phyloP scores from a whole-genome alignment of 306 rosid genomes.

The Prunus mume region DNA sequence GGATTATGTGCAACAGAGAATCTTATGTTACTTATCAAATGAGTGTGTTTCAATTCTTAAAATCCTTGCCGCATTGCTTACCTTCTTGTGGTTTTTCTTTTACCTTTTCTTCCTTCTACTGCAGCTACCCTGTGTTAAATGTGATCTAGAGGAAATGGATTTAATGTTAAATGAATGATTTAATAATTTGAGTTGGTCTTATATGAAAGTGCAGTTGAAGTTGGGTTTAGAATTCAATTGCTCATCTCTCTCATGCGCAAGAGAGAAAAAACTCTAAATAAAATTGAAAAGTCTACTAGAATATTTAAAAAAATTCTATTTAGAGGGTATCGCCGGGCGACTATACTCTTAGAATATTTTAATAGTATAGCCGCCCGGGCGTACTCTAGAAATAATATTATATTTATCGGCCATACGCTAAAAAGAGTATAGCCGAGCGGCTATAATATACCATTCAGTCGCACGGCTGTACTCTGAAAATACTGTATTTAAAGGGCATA shows the following conservation, averaged over 20 bases:
- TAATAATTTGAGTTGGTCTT: too few relatives aligned
- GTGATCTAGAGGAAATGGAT: conserved; percentile 58
- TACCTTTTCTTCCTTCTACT: conserved; percentile 28
- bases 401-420: too few relatives aligned
- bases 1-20: too few relatives aligned
- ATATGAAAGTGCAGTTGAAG: neutral
- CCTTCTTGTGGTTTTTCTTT: conserved; percentile 11
- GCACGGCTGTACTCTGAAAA: too few relatives aligned
- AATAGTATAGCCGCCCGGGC: fast-evolving
- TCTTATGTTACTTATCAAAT: too few relatives aligned
- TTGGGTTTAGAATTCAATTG: neutral
- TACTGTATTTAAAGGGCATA: too few relatives aligned
- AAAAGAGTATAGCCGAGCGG: too few relatives aligned
- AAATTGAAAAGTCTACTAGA: neutral
- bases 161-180: neutral
- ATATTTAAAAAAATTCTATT: neutral
- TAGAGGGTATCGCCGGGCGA: too few relatives aligned
- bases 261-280: neutral
- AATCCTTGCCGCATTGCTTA: conserved; percentile 2
- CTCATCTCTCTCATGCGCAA: too few relatives aligned
- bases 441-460: too few relatives aligned
- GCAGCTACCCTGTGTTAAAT: conserved; percentile 41
- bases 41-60: neutral
- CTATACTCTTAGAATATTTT: too few relatives aligned
- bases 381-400: too few relatives aligned